Evolutionary conservation across 108 stramenopile genomes (phyloP).

Genomic region (Pseudonitzschia pungens): DNA sequence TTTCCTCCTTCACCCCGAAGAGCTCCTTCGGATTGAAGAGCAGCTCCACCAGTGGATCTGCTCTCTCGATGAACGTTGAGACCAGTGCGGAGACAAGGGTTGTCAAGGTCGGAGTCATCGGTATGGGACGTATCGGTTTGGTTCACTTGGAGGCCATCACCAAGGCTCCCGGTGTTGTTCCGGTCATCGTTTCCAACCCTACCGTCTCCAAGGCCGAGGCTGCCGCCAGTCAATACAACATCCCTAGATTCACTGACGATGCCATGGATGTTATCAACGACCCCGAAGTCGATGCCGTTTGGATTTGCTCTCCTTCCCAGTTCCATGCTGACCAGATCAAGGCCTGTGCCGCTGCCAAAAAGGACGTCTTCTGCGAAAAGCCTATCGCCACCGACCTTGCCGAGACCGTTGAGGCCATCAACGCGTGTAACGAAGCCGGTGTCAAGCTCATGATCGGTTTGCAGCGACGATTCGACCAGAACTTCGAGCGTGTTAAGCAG

Average conservation of each 20-base stretch:
- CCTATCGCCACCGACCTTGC: slow-evolving; percentile 92
- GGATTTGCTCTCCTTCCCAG: slow-evolving; percentile 95
- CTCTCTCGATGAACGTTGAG: slow-evolving; percentile 51
- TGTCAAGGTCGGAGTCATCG: slow-evolving; percentile 92
- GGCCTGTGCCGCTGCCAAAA: slow-evolving; percentile 87
- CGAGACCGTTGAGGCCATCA: slow-evolving; percentile 95
- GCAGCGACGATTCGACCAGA: slow-evolving; percentile 93
- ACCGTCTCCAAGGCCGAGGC: slow-evolving; percentile 92
- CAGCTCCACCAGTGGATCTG: background rate
- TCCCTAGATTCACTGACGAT: slow-evolving; percentile 81
- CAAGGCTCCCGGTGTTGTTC: slow-evolving; percentile 81
- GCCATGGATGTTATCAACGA: slow-evolving; percentile 93
- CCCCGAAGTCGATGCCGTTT: slow-evolving; percentile 94
- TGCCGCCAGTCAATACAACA: slow-evolving; percentile 85
- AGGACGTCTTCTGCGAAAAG: slow-evolving; percentile 97
- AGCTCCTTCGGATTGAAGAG: slow-evolving; percentile 8
- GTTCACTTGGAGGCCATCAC: slow-evolving; percentile 94
- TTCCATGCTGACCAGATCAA: slow-evolving; percentile 95
- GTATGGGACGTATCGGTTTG: slow-evolving; percentile 94
- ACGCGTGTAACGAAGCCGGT: slow-evolving; percentile 87
- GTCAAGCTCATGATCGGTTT: slow-evolving; percentile 95
- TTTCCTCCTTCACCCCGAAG: slow-evolving; percentile 20
- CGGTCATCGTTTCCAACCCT: slow-evolving; percentile 89
- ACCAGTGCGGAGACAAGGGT: slow-evolving; percentile 38
- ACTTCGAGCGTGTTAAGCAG: slow-evolving; percentile 86